Percentiles rank a stretch among this genome's conserved stretches.
Conservation (phyloP, 805 yeast species). For the Wickerhamomyces bovis region DNA sequence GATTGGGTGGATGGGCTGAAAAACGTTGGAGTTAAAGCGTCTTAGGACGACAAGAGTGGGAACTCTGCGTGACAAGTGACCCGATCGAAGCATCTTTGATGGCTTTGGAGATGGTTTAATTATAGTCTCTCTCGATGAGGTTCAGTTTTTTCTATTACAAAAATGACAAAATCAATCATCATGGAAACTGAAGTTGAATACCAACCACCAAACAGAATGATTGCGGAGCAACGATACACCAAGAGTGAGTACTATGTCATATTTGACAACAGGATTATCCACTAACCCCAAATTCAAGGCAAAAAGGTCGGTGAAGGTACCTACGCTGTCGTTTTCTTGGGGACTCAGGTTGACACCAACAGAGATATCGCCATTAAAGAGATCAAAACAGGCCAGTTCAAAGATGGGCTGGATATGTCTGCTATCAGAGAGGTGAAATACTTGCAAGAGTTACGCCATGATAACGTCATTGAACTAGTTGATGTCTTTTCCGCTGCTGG, state of each 20-base stretch:
- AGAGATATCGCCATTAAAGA: constrained; percentile 86
- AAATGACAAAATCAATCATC: too few relatives aligned
- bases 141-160: too few relatives aligned
- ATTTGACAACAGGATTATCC: neutral
- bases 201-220: neutral
- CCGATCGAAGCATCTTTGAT: neutral
- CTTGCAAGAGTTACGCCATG: constrained; percentile 72
- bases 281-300: constrained; percentile 32
- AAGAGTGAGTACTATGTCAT: neutral
- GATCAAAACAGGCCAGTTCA: constrained; percentile 88
- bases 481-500: constrained; percentile 74
- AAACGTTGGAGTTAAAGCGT: constrained; percentile 1
- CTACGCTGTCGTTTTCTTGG: constrained; percentile 92
- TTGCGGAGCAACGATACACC: constrained; percentile 1
- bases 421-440: constrained; percentile 92
- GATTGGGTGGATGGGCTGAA: constrained; percentile 42
- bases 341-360: constrained; percentile 50
- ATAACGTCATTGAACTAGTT: constrained; percentile 77
- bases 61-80: neutral
- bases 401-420: constrained; percentile 96
- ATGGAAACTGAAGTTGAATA: neutral
- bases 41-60: neutral
- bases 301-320: constrained; percentile 98
- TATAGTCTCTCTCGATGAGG: neutral
- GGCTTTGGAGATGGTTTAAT: neutral